Conservation (phyloP, 805 yeast species). For the Kuraishia floccosa region DNA sequence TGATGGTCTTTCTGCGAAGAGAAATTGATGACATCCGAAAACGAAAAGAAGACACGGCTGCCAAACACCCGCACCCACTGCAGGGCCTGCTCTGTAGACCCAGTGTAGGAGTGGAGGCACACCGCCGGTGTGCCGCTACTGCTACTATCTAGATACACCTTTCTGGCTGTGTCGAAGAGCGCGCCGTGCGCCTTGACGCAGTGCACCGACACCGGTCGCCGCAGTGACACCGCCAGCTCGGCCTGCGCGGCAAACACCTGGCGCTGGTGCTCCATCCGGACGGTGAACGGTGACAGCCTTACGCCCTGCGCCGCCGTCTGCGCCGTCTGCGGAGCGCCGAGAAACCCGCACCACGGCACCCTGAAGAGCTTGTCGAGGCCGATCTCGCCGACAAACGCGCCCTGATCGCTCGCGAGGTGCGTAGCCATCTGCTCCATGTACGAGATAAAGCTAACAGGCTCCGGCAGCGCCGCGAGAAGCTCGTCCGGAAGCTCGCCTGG, state of each 20-base stretch:
- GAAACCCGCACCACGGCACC: conserved; percentile 49
- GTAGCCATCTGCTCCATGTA: conserved; percentile 21
- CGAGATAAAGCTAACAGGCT: conserved; percentile 35
- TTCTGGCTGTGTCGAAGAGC: conserved; percentile 31
- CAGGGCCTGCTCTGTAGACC: conserved; percentile 60
- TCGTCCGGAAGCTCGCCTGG: conserved; percentile 14
- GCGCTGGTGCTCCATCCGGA: conserved; percentile 56
- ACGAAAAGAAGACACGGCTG: conserved; percentile 32
- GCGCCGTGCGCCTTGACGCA: conserved; percentile 74
- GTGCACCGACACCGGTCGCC: conserved; percentile 61
- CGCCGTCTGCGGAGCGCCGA: conserved; percentile 21
- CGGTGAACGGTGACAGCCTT: conserved; percentile 15
- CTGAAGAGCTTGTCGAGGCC: conserved; percentile 77
- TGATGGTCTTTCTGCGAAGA: conserved; percentile 14
- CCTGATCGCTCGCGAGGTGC: conserved; percentile 13
- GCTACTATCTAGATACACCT: not conserved
- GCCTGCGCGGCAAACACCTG: conserved; percentile 39
- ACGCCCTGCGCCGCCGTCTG: not conserved
- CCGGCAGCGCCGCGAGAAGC: conserved; percentile 42
- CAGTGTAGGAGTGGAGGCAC: conserved; percentile 79
- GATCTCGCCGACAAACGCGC: conserved; percentile 68
- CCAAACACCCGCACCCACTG: conserved; percentile 28
- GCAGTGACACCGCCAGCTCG: conserved; percentile 34
- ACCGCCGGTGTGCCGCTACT: too few relatives aligned
- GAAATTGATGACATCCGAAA: conserved; percentile 40